Conservation (phyloP, 2,329 filamentous ascomycete species). For the Akanthomyces dipterigenus region DNA sequence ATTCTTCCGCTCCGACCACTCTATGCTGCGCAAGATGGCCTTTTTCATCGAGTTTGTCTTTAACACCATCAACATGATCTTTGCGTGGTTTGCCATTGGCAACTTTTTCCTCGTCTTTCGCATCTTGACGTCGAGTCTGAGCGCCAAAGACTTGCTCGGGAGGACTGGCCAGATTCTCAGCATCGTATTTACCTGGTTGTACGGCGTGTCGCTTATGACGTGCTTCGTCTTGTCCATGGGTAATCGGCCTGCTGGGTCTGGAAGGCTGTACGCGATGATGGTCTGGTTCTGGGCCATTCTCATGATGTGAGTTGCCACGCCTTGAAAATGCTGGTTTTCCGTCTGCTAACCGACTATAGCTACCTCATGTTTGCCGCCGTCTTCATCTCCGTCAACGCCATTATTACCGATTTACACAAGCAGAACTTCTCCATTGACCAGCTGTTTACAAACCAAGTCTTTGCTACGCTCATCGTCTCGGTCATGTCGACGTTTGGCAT, state of each 20-base stretch:
- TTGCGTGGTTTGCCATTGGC: constrained; percentile 96
- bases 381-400: constrained; percentile 85
- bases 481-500: constrained; percentile 87
- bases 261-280: constrained; percentile 91
- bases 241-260: constrained; percentile 90
- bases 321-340: not conserved
- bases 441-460: constrained; percentile 80
- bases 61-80: constrained; percentile 94
- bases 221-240: constrained; percentile 94
- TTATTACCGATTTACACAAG: constrained; percentile 61
- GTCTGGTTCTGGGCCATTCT: constrained; percentile 97
- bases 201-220: constrained; percentile 82
- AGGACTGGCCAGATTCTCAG: constrained; percentile 72
- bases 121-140: constrained; percentile 84
- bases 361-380: constrained; percentile 93
- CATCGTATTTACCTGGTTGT: constrained; percentile 92
- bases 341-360: constrained; percentile 32
- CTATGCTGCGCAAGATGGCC: constrained; percentile 76
- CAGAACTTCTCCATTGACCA: constrained; percentile 59
- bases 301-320: constrained; percentile 63
- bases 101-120: constrained; percentile 99
- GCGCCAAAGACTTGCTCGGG: constrained; percentile 61
- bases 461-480: constrained; percentile 90
- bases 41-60: constrained; percentile 91
- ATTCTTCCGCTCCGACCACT: constrained; percentile 90